Percentiles rank a stretch among this genome's conserved stretches.
These are phyloP conservation scores for Tulasnella sp. DNA, from an alignment of 768 basidiomycete genomes.

Conservation along the genomic window DNA sequence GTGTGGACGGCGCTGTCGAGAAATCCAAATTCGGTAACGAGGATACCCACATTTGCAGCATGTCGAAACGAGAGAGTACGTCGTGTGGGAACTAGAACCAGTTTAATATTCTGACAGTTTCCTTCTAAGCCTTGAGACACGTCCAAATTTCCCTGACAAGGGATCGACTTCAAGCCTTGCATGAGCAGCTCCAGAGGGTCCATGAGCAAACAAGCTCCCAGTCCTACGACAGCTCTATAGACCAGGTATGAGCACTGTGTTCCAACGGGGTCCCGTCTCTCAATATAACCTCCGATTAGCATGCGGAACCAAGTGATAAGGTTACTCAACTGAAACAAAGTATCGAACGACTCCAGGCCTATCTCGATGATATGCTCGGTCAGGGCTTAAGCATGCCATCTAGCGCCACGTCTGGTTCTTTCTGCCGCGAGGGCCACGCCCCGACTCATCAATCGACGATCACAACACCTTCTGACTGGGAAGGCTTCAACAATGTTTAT, in stretches of 20 bases:
- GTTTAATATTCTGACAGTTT: not conserved
- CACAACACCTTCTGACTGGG: constrained; percentile 44
- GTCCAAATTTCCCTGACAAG: not conserved
- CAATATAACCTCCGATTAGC: not conserved
- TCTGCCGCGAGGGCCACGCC: not conserved
- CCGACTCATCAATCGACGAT: not conserved
- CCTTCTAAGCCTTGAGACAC: not conserved
- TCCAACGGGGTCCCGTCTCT: not conserved
- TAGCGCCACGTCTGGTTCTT: not conserved
- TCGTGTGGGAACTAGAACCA: constrained; percentile 4
- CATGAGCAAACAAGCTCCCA: not conserved
- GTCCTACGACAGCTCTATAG: not conserved
- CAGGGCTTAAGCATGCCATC: not conserved
- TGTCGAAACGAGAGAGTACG: constrained; percentile 65
- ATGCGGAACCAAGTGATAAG: not conserved
- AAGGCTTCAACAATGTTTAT: constrained; percentile 82
- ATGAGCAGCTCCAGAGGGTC: not conserved
- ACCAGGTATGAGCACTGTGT: not conserved
- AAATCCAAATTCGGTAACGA: constrained; percentile 75
- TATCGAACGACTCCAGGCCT: constrained; percentile 50
- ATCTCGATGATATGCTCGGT: constrained; percentile 39
- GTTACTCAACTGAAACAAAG: constrained; percentile 20
- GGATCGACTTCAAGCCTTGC: not conserved
- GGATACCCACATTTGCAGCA: constrained; percentile 69
- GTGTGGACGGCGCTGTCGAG: constrained; percentile 23